Evolutionary conservation across 306 rosid genomes (phyloP), one percentile per base, ranked within the genome.

Genomic region (Lablab purpureus): DNA sequence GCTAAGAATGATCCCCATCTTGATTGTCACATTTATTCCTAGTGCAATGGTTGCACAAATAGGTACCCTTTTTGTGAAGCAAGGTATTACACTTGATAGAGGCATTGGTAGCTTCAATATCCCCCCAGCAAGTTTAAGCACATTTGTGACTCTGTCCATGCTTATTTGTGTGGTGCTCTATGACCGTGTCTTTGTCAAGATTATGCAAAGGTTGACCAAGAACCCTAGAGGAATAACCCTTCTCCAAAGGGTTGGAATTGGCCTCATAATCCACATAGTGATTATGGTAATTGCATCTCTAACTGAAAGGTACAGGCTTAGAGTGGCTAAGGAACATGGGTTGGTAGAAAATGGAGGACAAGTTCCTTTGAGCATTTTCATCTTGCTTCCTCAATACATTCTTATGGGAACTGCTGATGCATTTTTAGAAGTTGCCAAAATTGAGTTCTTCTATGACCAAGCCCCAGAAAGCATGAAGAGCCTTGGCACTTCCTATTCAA

Each of bases 381-480:
- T 90, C 25, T 80, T 90, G 78, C 80, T 90, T 12, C 97, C 94
- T 70, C 97, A 92, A 23, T 90, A 85, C 71, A 80, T 89, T 7
- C 72, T 92, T 12, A 71, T 78, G 63, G 97, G 97, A 1, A 63
- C 82, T 0, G 93, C 97, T 9, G 94, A 92, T 54, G 83, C 90
- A 6, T 84, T 90, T 50, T 69, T 82, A 5, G 97, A 92, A 62
- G 88, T 86, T 1, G 93, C 91, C 0, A 92, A 92, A 81, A 45
- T 92, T 0, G 97, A 92, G 79, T 84, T 90, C n/a, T 92, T 92
- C 80, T 92, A 90, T 36, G 93, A 88, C 49, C 97, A 92, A 51
- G 94, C 97, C 4, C 97, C 97, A 0, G 85, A 86, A 56, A 82
- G 87, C 78, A 92, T 90, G 97, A 90, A 92, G 78, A 92, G 97